phyloP scores from a whole-genome alignment of 2,329 filamentous ascomycete genomes.

The Aureobasidium sp. region DNA sequence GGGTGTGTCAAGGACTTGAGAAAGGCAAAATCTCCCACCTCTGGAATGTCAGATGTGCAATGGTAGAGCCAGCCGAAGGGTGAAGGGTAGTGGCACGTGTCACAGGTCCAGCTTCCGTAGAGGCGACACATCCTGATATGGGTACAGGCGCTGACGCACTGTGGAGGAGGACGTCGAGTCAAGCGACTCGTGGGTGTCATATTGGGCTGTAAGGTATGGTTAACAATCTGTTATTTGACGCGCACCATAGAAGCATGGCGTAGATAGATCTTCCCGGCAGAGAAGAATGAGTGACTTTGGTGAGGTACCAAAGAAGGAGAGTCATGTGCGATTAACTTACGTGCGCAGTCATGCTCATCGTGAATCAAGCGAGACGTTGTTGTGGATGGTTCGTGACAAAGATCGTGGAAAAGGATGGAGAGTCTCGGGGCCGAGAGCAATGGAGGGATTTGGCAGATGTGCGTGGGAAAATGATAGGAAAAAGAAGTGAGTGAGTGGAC shows the following conservation, averaged over 20 bases:
- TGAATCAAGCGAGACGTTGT: background rate
- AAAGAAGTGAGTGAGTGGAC: background rate
- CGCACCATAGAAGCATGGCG: too few species aligned
- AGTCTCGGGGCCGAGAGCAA: background rate
- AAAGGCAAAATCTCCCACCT: constrained; percentile 4
- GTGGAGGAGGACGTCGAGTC: background rate
- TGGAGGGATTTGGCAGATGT: background rate
- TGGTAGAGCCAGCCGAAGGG: constrained; percentile 65
- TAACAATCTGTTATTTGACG: background rate
- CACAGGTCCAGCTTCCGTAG: constrained; percentile 51
- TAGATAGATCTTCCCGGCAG: background rate
- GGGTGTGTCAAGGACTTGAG: background rate
- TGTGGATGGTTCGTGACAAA: background rate
- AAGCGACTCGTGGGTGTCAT: background rate
- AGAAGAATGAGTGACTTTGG: too few species aligned
- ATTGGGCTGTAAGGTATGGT: background rate
- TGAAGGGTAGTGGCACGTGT: constrained; percentile 50
- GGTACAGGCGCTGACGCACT: constrained; percentile 45
- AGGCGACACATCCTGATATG: constrained; percentile 63
- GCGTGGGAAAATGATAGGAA: background rate
- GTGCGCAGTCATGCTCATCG: constrained; percentile 2
- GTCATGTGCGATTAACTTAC: background rate
- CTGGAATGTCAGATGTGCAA: constrained; percentile 56
- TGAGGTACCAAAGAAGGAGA: background rate
- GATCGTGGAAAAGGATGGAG: background rate